Evolutionary conservation across 2,329 filamentous ascomycete genomes (phyloP).

Genomic region (Emergomyces orientalis): DNA sequence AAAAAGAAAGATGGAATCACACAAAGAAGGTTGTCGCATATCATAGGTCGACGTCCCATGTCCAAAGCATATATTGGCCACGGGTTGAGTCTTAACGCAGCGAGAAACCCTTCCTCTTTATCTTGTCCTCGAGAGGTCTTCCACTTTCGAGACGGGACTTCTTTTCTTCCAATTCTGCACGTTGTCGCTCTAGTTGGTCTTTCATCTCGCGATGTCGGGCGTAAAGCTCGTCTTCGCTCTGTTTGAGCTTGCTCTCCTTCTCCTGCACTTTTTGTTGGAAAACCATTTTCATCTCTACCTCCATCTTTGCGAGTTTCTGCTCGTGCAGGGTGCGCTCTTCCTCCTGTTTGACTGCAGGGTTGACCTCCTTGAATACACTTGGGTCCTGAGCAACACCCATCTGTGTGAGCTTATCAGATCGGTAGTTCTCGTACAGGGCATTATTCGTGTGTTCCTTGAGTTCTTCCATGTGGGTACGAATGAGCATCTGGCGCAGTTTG

Average conservation of each 20-base stretch:
- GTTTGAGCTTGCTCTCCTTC: constrained; percentile 99
- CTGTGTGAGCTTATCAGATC: constrained; percentile 95
- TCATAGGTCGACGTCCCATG: constrained; percentile 1
- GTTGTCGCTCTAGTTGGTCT: constrained; percentile 94
- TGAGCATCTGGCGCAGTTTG: constrained; percentile 99
- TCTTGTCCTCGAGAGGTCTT: constrained; percentile 91
- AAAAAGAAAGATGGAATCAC: not conserved
- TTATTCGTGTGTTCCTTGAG: constrained; percentile 99
- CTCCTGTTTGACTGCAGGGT: constrained; percentile 99
- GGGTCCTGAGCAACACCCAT: constrained; percentile 99
- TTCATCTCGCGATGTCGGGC: constrained; percentile 99
- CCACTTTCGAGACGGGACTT: constrained; percentile 91
- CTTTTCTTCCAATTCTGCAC: constrained; percentile 95
- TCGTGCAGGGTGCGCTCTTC: constrained; percentile 97
- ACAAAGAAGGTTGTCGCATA: constrained; percentile 1
- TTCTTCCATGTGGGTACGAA: constrained; percentile 99
- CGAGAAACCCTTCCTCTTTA: constrained; percentile 98
- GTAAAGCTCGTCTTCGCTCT: constrained; percentile 98
- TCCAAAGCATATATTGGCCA: not conserved
- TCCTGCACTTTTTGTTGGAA: constrained; percentile 99
- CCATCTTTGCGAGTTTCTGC: constrained; percentile 99
- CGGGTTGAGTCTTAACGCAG: constrained; percentile 58
- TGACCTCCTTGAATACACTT: constrained; percentile 99
- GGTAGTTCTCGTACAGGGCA: constrained; percentile 97
- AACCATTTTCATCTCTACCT: constrained; percentile 99